phyloP scores from a whole-genome alignment of 2,329 filamentous ascomycete genomes.

The Tolypocladium ophioglossoides region DNA sequence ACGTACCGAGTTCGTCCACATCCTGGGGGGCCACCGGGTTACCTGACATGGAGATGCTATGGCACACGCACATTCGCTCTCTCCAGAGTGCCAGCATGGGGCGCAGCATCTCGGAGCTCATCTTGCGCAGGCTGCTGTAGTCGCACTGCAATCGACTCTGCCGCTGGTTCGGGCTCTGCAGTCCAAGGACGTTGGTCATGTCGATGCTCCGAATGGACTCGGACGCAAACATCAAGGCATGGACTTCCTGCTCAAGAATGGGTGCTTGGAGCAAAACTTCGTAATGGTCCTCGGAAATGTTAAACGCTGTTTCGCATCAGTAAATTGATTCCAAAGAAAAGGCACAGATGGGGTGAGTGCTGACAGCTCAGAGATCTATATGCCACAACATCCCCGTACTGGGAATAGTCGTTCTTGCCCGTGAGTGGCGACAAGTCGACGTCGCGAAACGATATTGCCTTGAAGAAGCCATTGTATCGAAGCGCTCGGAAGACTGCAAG shows the following conservation, averaged over 20 bases:
- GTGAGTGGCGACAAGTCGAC: constrained; percentile 35
- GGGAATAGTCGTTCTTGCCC: constrained; percentile 30
- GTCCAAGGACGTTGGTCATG: constrained; percentile 31
- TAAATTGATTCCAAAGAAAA: not conserved
- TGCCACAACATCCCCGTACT: constrained; percentile 34
- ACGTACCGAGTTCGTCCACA: constrained; percentile 36
- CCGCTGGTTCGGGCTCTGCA: constrained; percentile 11
- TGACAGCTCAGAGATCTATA: constrained; percentile 37
- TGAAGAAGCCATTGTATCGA: constrained; percentile 50
- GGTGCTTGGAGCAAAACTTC: constrained; percentile 37
- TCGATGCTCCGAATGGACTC: constrained; percentile 45
- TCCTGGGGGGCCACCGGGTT: constrained; percentile 36
- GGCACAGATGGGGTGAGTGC: not conserved
- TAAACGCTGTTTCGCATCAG: constrained; percentile 24
- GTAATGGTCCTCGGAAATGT: constrained; percentile 35
- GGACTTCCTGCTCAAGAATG: constrained; percentile 44
- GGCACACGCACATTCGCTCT: constrained; percentile 36
- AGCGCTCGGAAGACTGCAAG: constrained; percentile 46
- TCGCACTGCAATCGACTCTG: constrained; percentile 14
- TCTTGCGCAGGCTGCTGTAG: constrained; percentile 9
- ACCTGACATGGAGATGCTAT: constrained; percentile 38
- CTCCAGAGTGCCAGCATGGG: constrained; percentile 40
- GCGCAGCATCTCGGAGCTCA: constrained; percentile 30
- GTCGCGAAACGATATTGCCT: constrained; percentile 42
- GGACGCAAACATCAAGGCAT: constrained; percentile 43